These are phyloP conservation scores for Naegleria lovaniensis DNA, from an alignment of 208 protist genomes.

Conservation along the genomic window DNA sequence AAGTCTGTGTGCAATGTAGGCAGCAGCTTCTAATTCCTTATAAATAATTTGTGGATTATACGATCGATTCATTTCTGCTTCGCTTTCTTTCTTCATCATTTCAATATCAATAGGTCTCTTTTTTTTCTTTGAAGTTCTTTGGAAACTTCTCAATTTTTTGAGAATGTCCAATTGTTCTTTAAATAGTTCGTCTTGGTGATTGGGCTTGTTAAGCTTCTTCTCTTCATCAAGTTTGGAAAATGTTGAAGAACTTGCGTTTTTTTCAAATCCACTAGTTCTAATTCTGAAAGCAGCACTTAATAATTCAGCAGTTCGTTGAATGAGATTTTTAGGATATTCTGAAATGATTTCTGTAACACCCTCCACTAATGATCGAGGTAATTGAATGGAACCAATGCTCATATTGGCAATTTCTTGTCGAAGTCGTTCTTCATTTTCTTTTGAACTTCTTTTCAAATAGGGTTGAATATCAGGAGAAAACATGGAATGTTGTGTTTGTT, in stretches of 20 bases:
- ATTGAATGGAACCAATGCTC: not conserved
- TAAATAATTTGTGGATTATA: constrained; percentile 16
- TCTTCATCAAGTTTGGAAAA: not conserved
- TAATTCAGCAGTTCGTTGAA: constrained; percentile 1
- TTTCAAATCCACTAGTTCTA: not conserved
- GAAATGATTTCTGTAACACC: not conserved
- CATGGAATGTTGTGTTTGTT: not conserved
- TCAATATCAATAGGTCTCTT: not conserved
- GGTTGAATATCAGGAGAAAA: not conserved
- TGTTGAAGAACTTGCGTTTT: not conserved
- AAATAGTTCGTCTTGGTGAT: not conserved
- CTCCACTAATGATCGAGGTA: not conserved
- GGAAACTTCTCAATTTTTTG: not conserved
- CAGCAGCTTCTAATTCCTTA: not conserved
- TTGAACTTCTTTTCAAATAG: not conserved
- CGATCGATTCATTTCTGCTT: not conserved
- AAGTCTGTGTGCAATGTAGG: not conserved
- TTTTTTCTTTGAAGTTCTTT: not conserved
- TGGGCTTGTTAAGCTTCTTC: not conserved
- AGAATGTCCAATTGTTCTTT: not conserved
- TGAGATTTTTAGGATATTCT: not conserved
- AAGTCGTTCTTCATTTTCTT: not conserved
- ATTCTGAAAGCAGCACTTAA: not conserved
- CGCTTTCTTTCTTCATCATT: not conserved
- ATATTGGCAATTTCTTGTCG: not conserved